Percentiles rank a stretch among this genome's conserved stretches.
Evolutionary conservation across 352 stramenopile species (phyloP).

Genomic region (Phytophthora brassicae): DNA sequence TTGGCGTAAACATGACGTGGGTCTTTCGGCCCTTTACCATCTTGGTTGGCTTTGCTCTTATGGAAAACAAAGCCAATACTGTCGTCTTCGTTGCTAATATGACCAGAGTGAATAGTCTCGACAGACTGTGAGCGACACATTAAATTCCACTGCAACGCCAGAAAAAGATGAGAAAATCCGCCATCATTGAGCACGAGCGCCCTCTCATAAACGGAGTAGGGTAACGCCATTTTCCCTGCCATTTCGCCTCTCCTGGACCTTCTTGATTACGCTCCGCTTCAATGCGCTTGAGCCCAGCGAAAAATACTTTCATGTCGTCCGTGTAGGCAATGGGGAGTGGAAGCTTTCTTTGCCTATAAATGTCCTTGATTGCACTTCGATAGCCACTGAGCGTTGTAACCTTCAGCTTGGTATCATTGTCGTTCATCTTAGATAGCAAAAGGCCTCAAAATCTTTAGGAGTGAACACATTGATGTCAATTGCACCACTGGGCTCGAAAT

Average conservation of each 20-base stretch:
- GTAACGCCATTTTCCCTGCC: neutral
- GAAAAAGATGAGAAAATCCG: slow-evolving; percentile 26
- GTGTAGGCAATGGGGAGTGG: neutral
- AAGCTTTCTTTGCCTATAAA: neutral
- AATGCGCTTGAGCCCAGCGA: neutral
- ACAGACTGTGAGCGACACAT: slow-evolving; percentile 27
- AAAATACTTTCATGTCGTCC: neutral
- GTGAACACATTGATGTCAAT: neutral
- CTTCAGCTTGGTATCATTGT: neutral
- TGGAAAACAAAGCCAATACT: slow-evolving; percentile 20
- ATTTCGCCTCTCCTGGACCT: neutral
- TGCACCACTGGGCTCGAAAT: neutral
- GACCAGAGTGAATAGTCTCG: slow-evolving; percentile 23
- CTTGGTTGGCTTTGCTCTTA: slow-evolving; percentile 34
- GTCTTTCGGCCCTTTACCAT: slow-evolving; percentile 1
- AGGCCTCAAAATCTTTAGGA: neutral
- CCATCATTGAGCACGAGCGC: neutral
- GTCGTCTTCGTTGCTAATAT: slow-evolving; percentile 3
- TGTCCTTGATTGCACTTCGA: neutral
- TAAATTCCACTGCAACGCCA: slow-evolving; percentile 29
- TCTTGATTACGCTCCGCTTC: neutral
- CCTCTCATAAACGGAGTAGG: neutral
- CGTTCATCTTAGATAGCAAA: neutral
- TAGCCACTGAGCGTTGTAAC: neutral
- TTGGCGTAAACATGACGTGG: slow-evolving; percentile 22